These are phyloP conservation scores for Liriodendron chinense DNA, from an alignment of 164 flowering plant species.

Conservation along the genomic window DNA sequence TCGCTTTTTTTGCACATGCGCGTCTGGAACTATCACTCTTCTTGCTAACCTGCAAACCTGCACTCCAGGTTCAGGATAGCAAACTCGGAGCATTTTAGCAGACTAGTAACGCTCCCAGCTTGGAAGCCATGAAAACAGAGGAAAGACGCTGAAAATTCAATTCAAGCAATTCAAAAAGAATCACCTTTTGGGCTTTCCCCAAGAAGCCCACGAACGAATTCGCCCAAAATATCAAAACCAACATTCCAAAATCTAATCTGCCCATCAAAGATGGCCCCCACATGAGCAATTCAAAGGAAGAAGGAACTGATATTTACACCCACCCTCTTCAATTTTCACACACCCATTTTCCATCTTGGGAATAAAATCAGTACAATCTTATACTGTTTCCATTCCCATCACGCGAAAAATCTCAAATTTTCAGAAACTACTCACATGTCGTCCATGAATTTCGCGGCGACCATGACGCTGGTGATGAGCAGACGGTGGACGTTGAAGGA, in stretches of 20 bases:
- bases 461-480: conserved; percentile 49
- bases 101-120: background rate
- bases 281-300: background rate
- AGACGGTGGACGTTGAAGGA: conserved; percentile 55
- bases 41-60: background rate
- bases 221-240: background rate
- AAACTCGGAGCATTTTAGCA: background rate
- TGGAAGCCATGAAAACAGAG: background rate
- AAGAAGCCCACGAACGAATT: background rate
- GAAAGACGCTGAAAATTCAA: background rate
- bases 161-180: background rate
- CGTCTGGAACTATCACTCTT: background rate
- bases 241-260: background rate
- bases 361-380: no score
- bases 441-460: conserved; percentile 55
- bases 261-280: background rate
- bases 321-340: no score
- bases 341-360: no score
- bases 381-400: no score
- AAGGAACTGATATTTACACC: background rate
- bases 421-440: conserved; percentile 35
- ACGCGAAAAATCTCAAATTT: no score
- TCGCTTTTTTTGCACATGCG: background rate
- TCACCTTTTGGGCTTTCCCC: no score
- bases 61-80: background rate